Evolutionary conservation across 2,329 filamentous ascomycete species (phyloP).

Genomic region (Trichoderma aggressivum): DNA sequence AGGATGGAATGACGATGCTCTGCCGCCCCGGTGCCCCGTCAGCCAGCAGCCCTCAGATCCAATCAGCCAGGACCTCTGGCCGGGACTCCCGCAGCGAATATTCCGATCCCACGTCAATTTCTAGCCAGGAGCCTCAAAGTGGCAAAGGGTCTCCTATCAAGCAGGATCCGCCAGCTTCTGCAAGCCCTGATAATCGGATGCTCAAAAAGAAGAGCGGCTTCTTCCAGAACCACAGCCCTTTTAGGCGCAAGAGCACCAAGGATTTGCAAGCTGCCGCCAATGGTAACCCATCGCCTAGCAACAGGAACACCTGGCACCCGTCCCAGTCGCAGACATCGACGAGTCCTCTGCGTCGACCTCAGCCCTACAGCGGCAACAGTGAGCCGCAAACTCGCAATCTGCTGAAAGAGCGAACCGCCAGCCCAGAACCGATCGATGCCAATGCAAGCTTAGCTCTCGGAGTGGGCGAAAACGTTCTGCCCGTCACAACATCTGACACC

Average conservation of each 20-base stretch:
- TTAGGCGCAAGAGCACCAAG: conserved; percentile 87
- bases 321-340: conserved; percentile 29
- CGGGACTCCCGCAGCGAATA: conserved; percentile 88
- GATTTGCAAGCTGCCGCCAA: conserved; percentile 44
- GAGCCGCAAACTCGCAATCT: conserved; percentile 36
- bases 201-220: conserved; percentile 76
- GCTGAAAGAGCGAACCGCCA: conserved; percentile 48
- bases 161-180: conserved; percentile 47
- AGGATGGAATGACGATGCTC: conserved; percentile 96
- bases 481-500: conserved; percentile 76
- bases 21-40: conserved; percentile 69
- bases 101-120: conserved; percentile 84
- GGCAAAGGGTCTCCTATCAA: conserved; percentile 73
- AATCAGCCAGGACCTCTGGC: conserved; percentile 70
- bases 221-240: conserved; percentile 89
- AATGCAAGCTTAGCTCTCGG: conserved; percentile 91
- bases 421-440: conserved; percentile 85
- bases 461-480: conserved; percentile 92
- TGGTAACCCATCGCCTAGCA: conserved; percentile 30
- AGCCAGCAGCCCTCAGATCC: conserved; percentile 48
- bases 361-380: conserved; percentile 36
- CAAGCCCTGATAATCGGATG: conserved; percentile 62
- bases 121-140: conserved; percentile 76
- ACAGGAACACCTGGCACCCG: conserved; percentile 60
- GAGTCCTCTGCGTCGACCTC: conserved; percentile 36